Conservation (phyloP, 2,329 filamentous ascomycete species). For the Apiospora malaysiana region DNA sequence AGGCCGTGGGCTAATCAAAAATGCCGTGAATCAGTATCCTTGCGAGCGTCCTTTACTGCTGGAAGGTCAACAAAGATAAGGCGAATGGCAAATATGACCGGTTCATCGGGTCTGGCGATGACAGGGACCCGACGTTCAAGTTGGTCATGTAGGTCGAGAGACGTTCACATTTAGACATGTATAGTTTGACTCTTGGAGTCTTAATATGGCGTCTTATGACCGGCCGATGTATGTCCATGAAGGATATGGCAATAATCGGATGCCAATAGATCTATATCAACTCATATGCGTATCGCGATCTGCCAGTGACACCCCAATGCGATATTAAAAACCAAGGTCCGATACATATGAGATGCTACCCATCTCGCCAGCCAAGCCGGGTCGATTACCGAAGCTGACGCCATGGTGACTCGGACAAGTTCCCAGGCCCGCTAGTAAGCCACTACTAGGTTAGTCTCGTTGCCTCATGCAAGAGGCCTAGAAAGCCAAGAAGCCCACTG, state of each 20-base stretch:
- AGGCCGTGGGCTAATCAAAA: background rate
- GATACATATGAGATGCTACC: background rate
- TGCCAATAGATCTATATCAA: background rate
- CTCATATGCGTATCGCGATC: background rate
- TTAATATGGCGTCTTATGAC: too few relatives aligned
- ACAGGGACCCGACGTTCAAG: conserved; percentile 66
- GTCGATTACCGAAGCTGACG: background rate
- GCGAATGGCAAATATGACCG: conserved; percentile 61
- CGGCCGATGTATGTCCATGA: background rate
- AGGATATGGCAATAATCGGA: background rate
- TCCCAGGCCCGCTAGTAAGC: background rate
- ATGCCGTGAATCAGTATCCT: conserved; percentile 51
- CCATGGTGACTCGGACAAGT: conserved; percentile 1
- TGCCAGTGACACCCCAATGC: background rate
- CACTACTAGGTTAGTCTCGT: background rate
- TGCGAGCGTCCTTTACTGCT: conserved; percentile 65
- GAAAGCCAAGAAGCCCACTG: background rate
- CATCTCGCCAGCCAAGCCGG: conserved; percentile 1
- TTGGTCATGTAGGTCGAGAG: conserved; percentile 52
- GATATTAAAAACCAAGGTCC: background rate
- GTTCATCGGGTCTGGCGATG: conserved; percentile 64
- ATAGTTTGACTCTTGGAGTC: background rate
- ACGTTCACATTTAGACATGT: background rate
- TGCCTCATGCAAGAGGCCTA: background rate
- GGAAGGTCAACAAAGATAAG: conserved; percentile 70